phyloP scores from a whole-genome alignment of 306 rosid species.

The Casuarina glauca region DNA sequence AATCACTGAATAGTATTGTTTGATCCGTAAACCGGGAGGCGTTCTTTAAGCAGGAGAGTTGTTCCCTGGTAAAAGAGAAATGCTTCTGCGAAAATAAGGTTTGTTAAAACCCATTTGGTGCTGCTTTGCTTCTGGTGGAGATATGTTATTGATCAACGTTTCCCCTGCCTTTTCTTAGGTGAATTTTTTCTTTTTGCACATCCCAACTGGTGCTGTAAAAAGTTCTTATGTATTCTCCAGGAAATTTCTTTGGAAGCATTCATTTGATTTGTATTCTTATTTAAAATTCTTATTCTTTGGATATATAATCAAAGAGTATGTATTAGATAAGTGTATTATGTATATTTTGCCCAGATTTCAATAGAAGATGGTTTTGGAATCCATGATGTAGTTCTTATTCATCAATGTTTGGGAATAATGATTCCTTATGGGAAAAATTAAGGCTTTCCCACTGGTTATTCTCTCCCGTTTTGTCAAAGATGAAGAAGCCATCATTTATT shows the following conservation, averaged over 20 bases:
- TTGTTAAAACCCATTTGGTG: neutral
- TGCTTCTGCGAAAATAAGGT: no score
- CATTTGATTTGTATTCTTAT: neutral
- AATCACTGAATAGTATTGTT: no score
- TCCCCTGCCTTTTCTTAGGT: neutral
- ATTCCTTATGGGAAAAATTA: no score
- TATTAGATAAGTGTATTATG: conserved; percentile 4
- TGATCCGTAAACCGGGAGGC: no score
- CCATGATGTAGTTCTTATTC: no score
- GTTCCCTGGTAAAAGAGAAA: no score
- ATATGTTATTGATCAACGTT: neutral
- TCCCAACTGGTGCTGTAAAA: conserved; percentile 5
- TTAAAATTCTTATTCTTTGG: conserved; percentile 8
- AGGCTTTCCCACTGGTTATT: no score
- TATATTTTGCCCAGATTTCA: neutral
- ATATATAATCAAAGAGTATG: conserved; percentile 18
- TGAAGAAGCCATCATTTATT: no score
- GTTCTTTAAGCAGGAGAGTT: neutral
- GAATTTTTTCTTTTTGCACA: conserved; percentile 18
- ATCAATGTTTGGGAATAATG: no score
- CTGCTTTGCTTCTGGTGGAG: neutral
- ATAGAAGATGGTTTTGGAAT: no score
- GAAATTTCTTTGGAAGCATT: conserved; percentile 18
- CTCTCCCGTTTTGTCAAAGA: no score
- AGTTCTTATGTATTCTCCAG: conserved; percentile 19